Conservation (phyloP, 805 yeast species). For the Candida golubevii region DNA sequence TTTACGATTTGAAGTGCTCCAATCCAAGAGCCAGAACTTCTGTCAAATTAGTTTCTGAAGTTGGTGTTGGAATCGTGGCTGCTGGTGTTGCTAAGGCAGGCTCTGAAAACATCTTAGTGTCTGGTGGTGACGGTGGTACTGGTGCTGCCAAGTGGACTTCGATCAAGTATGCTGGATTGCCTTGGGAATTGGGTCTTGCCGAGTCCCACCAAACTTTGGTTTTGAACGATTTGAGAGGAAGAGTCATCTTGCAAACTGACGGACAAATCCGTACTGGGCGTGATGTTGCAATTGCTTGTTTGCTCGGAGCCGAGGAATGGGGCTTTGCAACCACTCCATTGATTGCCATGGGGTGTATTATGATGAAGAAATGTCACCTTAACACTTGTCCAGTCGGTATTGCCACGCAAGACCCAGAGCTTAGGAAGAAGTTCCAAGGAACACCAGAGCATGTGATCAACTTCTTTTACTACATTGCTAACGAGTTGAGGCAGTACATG, state of each 20-base stretch:
- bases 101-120: conserved; percentile 91
- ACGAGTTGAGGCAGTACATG: conserved; percentile 89
- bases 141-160: conserved; percentile 99
- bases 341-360: conserved; percentile 95
- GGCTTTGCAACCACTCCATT: conserved; percentile 97
- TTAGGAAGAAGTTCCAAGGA: conserved; percentile 88
- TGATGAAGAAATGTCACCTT: conserved; percentile 90
- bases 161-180: conserved; percentile 94
- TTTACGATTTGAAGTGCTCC: conserved; percentile 93
- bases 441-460: conserved; percentile 98
- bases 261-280: conserved; percentile 97
- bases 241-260: conserved; percentile 95
- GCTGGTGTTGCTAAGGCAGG: conserved; percentile 99
- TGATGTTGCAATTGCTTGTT: conserved; percentile 93
- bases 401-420: conserved; percentile 96
- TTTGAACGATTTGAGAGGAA: conserved; percentile 90
- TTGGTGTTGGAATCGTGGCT: conserved; percentile 98
- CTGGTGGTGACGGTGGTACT: conserved; percentile 99
- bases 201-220: conserved; percentile 98
- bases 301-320: conserved; percentile 97
- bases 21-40: conserved; percentile 97
- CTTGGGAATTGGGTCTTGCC: conserved; percentile 98
- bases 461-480: conserved; percentile 91
- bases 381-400: conserved; percentile 97
- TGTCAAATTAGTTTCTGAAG: conserved; percentile 94